Evolutionary conservation across 306 rosid genomes (phyloP).

Genomic region (Glycyrrhiza uralensis): DNA sequence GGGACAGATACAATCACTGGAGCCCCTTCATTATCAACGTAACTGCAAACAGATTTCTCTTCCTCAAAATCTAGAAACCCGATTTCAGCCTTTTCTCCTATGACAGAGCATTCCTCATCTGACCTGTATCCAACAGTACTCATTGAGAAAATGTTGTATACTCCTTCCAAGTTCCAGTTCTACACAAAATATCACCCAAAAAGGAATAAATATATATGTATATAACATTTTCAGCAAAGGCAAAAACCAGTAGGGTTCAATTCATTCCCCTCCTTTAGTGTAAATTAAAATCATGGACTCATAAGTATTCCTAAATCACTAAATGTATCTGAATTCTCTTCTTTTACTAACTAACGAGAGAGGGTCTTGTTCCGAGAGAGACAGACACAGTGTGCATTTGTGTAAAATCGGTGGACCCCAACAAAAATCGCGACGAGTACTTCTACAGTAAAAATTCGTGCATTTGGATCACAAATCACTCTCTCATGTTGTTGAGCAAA

Average conservation of each 20-base stretch:
- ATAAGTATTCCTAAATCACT: background rate
- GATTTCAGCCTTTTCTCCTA: constrained; percentile 74
- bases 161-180: constrained; percentile 29
- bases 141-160: constrained; percentile 44
- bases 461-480: background rate
- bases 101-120: constrained; percentile 71
- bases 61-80: constrained; percentile 76
- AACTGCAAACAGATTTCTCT: constrained; percentile 72
- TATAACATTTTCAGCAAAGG: background rate
- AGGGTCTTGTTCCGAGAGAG: background rate
- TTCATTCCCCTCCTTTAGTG: background rate
- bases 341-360: background rate
- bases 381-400: background rate
- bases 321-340: background rate
- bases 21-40: constrained; percentile 44
- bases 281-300: background rate
- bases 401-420: background rate
- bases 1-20: constrained; percentile 64
- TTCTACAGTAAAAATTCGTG: background rate
- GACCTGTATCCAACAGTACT: constrained; percentile 42
- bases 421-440: background rate
- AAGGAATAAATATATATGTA: background rate
- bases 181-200: constrained; percentile 26
- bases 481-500: background rate
- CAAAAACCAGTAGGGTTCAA: background rate